Percentiles rank a stretch among this genome's conserved stretches.
phyloP scores from a whole-genome alignment of 768 basidiomycete genomes.

The Hebeloma cylindrosporum region DNA sequence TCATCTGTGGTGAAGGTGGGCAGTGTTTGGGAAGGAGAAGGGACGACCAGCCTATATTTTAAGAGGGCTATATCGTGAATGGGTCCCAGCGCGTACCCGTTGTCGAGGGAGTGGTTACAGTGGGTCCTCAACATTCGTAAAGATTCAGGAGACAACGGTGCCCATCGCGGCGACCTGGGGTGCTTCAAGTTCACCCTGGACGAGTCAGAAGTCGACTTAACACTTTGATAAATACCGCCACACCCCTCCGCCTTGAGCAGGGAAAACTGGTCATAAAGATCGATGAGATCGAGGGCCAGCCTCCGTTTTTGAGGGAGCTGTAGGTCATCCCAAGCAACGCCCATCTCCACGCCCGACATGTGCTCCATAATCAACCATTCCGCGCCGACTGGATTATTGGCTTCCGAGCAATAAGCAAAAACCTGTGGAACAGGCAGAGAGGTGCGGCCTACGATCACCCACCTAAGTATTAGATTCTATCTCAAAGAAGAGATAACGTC shows the following conservation, averaged over 20 bases:
- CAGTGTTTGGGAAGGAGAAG: conserved; percentile 12
- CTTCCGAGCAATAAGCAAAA: conserved; percentile 15
- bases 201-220: conserved; percentile 3
- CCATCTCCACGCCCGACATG: conserved; percentile 14
- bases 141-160: conserved; percentile 8
- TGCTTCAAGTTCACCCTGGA: too few relatives aligned
- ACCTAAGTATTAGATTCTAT: not conserved
- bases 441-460: conserved; percentile 6
- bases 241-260: conserved; percentile 9
- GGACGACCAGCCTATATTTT: conserved; percentile 7
- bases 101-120: conserved; percentile 7
- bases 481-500: not conserved
- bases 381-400: conserved; percentile 18
- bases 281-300: conserved; percentile 11
- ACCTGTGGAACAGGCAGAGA: conserved; percentile 15
- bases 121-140: conserved; percentile 3
- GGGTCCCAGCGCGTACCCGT: conserved; percentile 12
- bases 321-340: conserved; percentile 6
- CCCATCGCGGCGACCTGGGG: conserved; percentile 9
- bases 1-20: conserved; percentile 13
- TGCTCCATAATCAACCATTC: conserved; percentile 19
- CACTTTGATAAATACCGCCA: conserved; percentile 11
- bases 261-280: conserved; percentile 11
- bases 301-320: conserved; percentile 7
- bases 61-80: conserved; percentile 9